Base-by-base conservation (phyloP, 2,329 filamentous ascomycete species). In the Sclerotiophoma versabilis region DNA sequence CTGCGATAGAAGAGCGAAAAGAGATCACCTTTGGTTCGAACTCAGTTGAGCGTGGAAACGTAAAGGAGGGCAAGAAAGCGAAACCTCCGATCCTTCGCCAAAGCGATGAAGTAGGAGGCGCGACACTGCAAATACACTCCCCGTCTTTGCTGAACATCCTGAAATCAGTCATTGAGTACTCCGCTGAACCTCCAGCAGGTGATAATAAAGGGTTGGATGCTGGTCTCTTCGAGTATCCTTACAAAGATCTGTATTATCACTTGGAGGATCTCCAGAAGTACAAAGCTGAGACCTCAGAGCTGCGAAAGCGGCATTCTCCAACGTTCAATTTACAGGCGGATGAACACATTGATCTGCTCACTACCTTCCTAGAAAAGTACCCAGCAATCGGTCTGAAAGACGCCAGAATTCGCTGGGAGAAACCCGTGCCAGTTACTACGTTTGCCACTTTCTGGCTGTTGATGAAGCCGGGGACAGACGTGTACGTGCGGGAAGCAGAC, bases 401-500 rank as follows among this genome's bases (percentile, higher is more conserved):
- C 5, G 26, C 45, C n/a, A 20, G 6, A 20, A n/a, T 26, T 11
- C 26, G 27, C 1, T 48, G 7, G 19, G 9, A 12, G 5, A 8
- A 4, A 5, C 17, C 19, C 4, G 45, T 12, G 3, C 53, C 57
- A 5, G 3, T 27, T 11, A 54, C 53, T 3, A 50, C 57, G 11
- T 59, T 59, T 32, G 45, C 38, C 3, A 38, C 43, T 5, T 23
- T 53, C 8, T 59, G 53, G 57, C 27, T 59, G 2, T 30, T 59
- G 12, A 22, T 59, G 23, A 55, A 59, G 33, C 57, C 57, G 2
- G 53, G 53, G 4, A 33, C 38, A 9, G 57, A 59, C 11, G 53
- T 57, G 2, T 59, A 59, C 22, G 57, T 59, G 5, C 43, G 42
- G 3, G 57, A 59, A 37, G 1, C 15, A 14, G 46, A 58, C 22